These are phyloP conservation scores for Diaporthe longicolla DNA, from an alignment of 2,329 filamentous ascomycete species.

Conservation along the genomic window DNA sequence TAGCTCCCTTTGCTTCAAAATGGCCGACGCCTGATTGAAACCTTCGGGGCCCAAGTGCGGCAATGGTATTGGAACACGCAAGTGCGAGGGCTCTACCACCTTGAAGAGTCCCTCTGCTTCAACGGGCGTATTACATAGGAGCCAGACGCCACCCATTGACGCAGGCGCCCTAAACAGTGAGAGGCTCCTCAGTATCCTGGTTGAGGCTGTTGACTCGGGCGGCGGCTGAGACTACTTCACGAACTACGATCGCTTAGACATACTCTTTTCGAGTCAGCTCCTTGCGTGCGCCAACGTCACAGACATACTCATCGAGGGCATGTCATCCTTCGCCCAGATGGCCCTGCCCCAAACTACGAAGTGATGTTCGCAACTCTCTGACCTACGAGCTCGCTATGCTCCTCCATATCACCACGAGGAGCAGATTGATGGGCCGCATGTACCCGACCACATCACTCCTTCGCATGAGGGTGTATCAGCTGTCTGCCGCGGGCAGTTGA, in stretches of 20 bases:
- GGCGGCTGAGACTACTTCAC: neutral
- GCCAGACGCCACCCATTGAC: neutral
- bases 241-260: neutral
- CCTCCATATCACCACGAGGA: neutral
- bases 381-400: neutral
- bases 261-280: neutral
- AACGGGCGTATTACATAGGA: neutral
- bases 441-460: neutral
- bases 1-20: too few species aligned
- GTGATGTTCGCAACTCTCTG: neutral
- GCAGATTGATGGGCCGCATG: neutral
- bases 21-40: neutral
- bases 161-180: fast-evolving
- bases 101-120: too few species aligned
- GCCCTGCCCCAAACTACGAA: neutral
- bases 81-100: neutral
- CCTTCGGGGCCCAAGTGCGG: too few species aligned
- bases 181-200: neutral
- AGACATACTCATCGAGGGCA: neutral
- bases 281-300: neutral
- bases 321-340: neutral
- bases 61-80: neutral
- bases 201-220: neutral
- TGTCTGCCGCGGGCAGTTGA: neutral
- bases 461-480: neutral